Conservation (phyloP, 331 rosid genomes). For the Cucumis variabilis region DNA sequence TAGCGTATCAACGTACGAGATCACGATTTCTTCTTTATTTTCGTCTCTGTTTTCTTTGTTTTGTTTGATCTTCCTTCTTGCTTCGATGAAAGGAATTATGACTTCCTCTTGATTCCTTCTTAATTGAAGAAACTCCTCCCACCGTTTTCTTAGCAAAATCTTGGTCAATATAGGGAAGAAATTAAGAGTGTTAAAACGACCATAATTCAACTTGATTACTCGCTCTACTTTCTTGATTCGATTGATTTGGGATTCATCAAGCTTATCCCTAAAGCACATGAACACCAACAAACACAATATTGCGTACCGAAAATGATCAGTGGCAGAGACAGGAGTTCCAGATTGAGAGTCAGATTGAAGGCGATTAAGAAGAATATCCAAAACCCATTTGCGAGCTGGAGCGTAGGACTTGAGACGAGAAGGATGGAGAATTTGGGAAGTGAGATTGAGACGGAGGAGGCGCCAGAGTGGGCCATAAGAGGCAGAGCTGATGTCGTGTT, state of each 20-base stretch:
- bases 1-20: neutral
- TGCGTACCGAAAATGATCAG: conserved; percentile 59
- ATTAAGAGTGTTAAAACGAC: conserved; percentile 50
- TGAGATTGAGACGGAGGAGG: conserved; percentile 67
- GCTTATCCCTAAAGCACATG: conserved; percentile 79
- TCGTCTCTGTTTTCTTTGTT: neutral
- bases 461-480: conserved; percentile 71
- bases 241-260: conserved; percentile 47
- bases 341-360: neutral
- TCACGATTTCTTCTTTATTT: neutral
- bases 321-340: neutral
- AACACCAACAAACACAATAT: conserved; percentile 56
- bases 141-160: conserved; percentile 37
- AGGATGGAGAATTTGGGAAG: conserved; percentile 58
- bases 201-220: conserved; percentile 12
- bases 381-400: conserved; percentile 33
- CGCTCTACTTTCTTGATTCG: conserved; percentile 51
- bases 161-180: conserved; percentile 53
- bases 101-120: neutral
- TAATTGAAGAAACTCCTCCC: neutral
- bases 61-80: neutral
- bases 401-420: conserved; percentile 50
- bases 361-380: conserved; percentile 49
- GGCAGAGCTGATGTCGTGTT: conserved; percentile 53
- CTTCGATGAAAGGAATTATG: neutral